phyloP scores from a whole-genome alignment of 768 basidiomycete species.

The Udeniomyces megalosporus region DNA sequence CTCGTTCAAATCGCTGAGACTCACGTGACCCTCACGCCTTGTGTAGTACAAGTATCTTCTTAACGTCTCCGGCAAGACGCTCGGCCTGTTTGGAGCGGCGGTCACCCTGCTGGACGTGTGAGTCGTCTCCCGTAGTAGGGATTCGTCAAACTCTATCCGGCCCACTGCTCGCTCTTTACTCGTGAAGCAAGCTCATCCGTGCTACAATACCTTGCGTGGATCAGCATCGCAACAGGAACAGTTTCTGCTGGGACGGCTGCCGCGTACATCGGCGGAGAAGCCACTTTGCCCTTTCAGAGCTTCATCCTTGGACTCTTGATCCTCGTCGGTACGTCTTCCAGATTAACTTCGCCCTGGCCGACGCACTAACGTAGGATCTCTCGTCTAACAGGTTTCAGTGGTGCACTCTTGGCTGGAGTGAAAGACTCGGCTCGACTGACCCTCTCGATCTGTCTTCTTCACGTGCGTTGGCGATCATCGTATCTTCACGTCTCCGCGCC shows the following conservation, averaged over 20 bases:
- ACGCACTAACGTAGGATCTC: background rate
- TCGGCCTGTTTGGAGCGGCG: constrained; percentile 50
- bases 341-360: background rate
- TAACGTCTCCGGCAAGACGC: constrained; percentile 45
- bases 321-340: constrained; percentile 31
- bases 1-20: too few relatives aligned
- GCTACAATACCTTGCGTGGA: background rate
- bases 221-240: constrained; percentile 42
- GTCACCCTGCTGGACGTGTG: constrained; percentile 52
- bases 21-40: background rate
- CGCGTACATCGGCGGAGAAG: constrained; percentile 50
- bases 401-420: background rate
- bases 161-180: background rate
- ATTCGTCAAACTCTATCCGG: too few relatives aligned
- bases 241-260: constrained; percentile 60
- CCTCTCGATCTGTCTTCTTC: constrained; percentile 41
- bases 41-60: constrained; percentile 14
- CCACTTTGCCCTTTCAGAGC: constrained; percentile 41
- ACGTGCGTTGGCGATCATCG: constrained; percentile 41
- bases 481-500: background rate
- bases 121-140: background rate
- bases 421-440: constrained; percentile 36
- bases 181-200: background rate
- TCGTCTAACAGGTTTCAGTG: constrained; percentile 6
- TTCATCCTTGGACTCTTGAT: constrained; percentile 42